Evolutionary conservation across 306 rosid species (phyloP).

Genomic region (Abrus precatorius): DNA sequence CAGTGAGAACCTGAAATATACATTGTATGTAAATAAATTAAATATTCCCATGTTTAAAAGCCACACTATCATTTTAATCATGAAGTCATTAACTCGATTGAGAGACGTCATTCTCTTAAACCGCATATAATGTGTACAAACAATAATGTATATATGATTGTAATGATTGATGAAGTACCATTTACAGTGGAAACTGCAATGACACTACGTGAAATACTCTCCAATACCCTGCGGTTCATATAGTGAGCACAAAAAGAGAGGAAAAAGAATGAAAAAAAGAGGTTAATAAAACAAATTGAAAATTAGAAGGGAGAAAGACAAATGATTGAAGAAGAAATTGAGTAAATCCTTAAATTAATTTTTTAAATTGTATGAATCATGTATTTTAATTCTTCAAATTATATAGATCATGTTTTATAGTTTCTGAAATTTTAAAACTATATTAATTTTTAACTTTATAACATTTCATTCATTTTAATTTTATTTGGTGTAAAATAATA

Average conservation of each 20-base stretch:
- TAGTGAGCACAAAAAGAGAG: background rate
- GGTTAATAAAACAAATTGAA: background rate
- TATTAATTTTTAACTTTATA: too few species aligned
- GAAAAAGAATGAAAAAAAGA: background rate
- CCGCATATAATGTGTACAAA: background rate
- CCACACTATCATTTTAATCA: background rate
- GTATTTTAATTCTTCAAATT: too few species aligned
- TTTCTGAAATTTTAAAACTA: too few species aligned
- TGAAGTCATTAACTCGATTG: background rate
- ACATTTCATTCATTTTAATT: too few species aligned
- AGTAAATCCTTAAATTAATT: too few species aligned
- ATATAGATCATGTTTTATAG: too few species aligned
- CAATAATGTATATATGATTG: background rate
- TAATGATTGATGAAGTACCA: slow-evolving; percentile 51
- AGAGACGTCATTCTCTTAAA: background rate
- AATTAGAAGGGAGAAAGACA: background rate
- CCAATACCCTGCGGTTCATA: slow-evolving; percentile 58
- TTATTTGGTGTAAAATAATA: too few species aligned
- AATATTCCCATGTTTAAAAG: background rate
- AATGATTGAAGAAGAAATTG: background rate
- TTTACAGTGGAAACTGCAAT: slow-evolving; percentile 59
- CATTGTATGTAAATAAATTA: too few species aligned
- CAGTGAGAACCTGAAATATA: slow-evolving; percentile 67
- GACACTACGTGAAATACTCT: slow-evolving; percentile 66
- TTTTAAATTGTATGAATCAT: too few species aligned